Conservation (phyloP, 1,139 yeast species). For the Candida albicans region DNA sequence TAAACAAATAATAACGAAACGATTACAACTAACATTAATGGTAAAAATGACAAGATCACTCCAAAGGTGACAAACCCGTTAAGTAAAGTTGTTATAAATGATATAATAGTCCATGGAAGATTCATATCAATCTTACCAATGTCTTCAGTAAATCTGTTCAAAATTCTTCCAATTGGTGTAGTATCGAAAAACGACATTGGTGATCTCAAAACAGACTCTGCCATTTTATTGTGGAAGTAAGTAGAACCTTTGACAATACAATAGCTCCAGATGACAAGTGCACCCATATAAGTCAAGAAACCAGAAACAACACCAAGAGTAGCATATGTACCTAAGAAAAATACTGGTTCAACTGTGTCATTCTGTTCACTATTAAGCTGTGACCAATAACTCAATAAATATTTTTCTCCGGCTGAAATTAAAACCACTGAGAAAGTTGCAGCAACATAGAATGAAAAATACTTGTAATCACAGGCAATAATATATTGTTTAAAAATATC, state of each 20-base stretch:
- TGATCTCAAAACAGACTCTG: conserved; percentile 35
- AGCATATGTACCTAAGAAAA: conserved; percentile 28
- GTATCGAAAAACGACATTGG: conserved; percentile 49
- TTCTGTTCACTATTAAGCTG: conserved; percentile 30
- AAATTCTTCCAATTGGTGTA: conserved; percentile 43
- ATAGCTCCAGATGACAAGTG: conserved; percentile 33
- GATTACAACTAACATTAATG: conserved; percentile 23
- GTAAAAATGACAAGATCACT: conserved; percentile 39
- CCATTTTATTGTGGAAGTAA: conserved; percentile 40
- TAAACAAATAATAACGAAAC: conserved; percentile 26
- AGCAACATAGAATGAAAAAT: conserved; percentile 26
- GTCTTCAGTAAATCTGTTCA: conserved; percentile 43
- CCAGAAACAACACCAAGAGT: conserved; percentile 29
- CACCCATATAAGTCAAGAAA: conserved; percentile 26
- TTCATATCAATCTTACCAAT: conserved; percentile 34
- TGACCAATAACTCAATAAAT: conserved; percentile 41
- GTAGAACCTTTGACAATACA: conserved; percentile 35
- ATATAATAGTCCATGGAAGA: conserved; percentile 32
- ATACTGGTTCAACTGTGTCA: conserved; percentile 19
- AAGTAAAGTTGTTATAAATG: conserved; percentile 23
- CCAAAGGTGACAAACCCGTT: conserved; percentile 31
- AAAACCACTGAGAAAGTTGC: conserved; percentile 21
- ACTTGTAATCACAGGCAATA: conserved; percentile 35
- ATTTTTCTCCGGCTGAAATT: conserved; percentile 29
- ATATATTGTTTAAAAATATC: conserved; percentile 33